Base-by-base conservation (phyloP, 2,329 filamentous ascomycete species). In the Camillea tinctor region DNA sequence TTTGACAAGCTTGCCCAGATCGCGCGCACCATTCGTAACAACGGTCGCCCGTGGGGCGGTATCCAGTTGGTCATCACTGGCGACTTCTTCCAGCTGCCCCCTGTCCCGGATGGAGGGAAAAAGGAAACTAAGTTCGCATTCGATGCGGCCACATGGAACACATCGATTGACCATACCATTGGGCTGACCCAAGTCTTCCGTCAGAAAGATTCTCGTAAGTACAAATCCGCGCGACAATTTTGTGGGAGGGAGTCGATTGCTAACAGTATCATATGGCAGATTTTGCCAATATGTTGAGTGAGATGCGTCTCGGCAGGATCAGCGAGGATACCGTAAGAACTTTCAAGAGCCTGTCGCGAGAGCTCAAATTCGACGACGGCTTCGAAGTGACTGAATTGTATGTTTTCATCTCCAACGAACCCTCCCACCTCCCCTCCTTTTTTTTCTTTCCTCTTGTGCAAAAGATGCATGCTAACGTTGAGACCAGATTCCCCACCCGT, bases 31-130 rank as follows among this genome's bases (percentile, higher is more conserved):
- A 87, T 99, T 63, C 87, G 93, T 57, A 97, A 96, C 72, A 97
- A 97, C 68, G 93, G 92, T 9, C 85, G 92, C 9, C 91, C 95
- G 0, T 99, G 97, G 80, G 96, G 95, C 57, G 95, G 95, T 4
- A 98, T 99, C 52, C 95, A 99, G 68, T 83, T 99, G 26, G 86
- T 99, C 59, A 91, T 99, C 61, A 99, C 95, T 0, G 95, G 95
- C 2, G 95, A 99, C 71, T 99, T 99, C 77, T 99, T 99, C 76
- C 95, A 99, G 73, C 79, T 99, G 3, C 95, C 95, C 0, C 95
- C 95, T 0, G 95, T 99, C 26, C 26, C 1, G 93, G 94, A 1
- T 93, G 97, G 40, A 80, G 80, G 49, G 86, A 87, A 56, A 77
- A 79, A 60, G 78, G 81, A 15, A 52, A 83, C 36, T 5, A 97